A percentile compares a stretch with the other conserved stretches of the same genome.
Evolutionary conservation across 192 early-diverging fungal species (phyloP).

Genomic region (Rhizophagus clarus): DNA sequence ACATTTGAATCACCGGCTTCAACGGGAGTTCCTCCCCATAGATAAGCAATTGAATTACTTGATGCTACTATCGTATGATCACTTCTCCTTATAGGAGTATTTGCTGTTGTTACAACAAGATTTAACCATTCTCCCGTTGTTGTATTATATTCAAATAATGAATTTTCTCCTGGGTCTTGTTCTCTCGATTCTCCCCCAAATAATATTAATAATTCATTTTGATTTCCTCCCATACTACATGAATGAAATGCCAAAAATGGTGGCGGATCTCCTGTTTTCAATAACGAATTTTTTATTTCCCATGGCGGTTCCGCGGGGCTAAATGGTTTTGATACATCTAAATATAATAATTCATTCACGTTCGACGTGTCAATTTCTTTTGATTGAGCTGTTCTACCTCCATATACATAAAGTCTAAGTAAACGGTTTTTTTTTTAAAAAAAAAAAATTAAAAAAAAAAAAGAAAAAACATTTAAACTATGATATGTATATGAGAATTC

Average conservation of each 20-base stretch:
- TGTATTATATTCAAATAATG: conserved; percentile 10
- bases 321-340: background rate
- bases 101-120: background rate
- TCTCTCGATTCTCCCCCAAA: conserved; percentile 26
- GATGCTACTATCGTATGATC: conserved; percentile 26
- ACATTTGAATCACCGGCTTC: too few relatives aligned
- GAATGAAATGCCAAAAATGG: conserved; percentile 6
- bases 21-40: conserved; percentile 32
- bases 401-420: background rate
- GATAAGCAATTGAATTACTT: conserved; percentile 24
- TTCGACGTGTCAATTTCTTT: background rate
- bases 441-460: too few relatives aligned
- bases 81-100: background rate
- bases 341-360: background rate
- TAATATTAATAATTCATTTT: conserved; percentile 21
- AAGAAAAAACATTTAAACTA: too few relatives aligned
- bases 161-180: background rate
- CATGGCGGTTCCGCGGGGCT: background rate
- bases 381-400: background rate
- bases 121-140: background rate
- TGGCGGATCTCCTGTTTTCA: background rate
- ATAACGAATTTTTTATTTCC: background rate
- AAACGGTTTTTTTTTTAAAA: too few relatives aligned
- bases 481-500: background rate
- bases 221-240: conserved; percentile 21